phyloP scores from a whole-genome alignment of 129 eudicot genomes.

The Centella asiatica region DNA sequence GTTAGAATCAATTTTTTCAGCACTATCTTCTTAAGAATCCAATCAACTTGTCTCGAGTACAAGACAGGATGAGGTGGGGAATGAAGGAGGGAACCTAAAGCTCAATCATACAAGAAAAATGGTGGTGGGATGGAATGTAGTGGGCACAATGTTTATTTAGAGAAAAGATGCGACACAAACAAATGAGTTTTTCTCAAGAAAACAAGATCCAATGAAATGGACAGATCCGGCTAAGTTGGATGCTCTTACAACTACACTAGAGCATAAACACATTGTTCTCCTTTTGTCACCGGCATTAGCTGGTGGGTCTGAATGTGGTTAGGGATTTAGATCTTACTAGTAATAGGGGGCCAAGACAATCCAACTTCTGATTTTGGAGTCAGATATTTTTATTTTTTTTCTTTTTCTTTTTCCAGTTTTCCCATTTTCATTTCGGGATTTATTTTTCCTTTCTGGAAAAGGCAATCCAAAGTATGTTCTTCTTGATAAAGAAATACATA shows the following conservation, averaged over 20 bases:
- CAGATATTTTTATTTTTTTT: too few relatives aligned
- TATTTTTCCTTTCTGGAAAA: too few relatives aligned
- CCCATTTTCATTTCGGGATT: too few relatives aligned
- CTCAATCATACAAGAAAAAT: not conserved
- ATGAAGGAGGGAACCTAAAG: not conserved
- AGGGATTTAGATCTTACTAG: slow-evolving; percentile 15
- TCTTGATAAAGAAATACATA: not conserved
- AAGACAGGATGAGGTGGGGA: not conserved
- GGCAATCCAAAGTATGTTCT: slow-evolving; percentile 13
- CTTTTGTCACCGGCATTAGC: not conserved
- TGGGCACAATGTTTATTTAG: not conserved
- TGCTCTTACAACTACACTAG: not conserved
- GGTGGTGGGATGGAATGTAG: not conserved
- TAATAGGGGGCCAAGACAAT: slow-evolving; percentile 51
- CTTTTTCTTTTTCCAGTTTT: too few relatives aligned
- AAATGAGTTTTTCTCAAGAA: not conserved
- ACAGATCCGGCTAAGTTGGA: not conserved
- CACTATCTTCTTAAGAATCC: too few relatives aligned
- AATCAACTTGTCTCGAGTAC: slow-evolving; percentile 1
- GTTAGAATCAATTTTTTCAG: too few relatives aligned
- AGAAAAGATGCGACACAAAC: not conserved
- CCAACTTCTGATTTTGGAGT: slow-evolving; percentile 30
- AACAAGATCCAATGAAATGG: not conserved
- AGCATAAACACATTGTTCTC: not conserved
- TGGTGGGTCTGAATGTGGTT: slow-evolving; percentile 37